These are phyloP conservation scores for Penicillium sp. DNA, from an alignment of 2,329 filamentous ascomycete genomes.

Conservation along the genomic window DNA sequence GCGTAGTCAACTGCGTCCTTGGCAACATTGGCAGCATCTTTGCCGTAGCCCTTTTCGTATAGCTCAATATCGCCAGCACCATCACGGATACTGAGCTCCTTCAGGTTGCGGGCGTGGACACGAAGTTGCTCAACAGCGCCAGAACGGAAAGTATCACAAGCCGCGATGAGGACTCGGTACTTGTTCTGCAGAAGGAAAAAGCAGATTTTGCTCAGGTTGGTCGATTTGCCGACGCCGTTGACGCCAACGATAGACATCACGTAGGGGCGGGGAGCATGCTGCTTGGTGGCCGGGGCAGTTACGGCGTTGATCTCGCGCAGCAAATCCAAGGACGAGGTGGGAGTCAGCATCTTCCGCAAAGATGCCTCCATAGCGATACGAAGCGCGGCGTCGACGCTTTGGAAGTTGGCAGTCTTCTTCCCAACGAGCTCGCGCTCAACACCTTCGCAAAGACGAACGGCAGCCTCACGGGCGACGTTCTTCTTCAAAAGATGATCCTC, in stretches of 20 bases:
- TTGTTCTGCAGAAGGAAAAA: slow-evolving; percentile 98
- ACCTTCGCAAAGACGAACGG: slow-evolving; percentile 81
- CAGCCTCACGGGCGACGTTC: slow-evolving; percentile 93
- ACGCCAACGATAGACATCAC: slow-evolving; percentile 98
- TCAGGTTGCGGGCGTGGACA: slow-evolving; percentile 89
- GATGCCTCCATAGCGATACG: slow-evolving; percentile 86
- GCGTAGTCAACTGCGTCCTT: slow-evolving; percentile 87
- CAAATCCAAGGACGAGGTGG: slow-evolving; percentile 88
- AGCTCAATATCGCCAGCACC: slow-evolving; percentile 76
- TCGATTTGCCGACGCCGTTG: slow-evolving; percentile 97
- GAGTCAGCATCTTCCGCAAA: slow-evolving; percentile 89
- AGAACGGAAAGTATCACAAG: slow-evolving; percentile 94
- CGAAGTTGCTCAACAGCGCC: slow-evolving; percentile 95
- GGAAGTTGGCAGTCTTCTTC: slow-evolving; percentile 86
- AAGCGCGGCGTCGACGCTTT: slow-evolving; percentile 78
- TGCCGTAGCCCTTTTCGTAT: slow-evolving; percentile 96
- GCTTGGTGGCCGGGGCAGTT: slow-evolving; percentile 60
- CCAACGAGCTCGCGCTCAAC: slow-evolving; percentile 87
- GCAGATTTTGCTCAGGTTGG: slow-evolving; percentile 94
- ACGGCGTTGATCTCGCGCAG: slow-evolving; percentile 86
- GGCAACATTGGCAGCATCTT: slow-evolving; percentile 91
- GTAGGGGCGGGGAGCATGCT: slow-evolving; percentile 70
- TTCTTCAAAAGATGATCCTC: slow-evolving; percentile 91
- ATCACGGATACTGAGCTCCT: slow-evolving; percentile 80
- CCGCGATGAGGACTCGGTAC: slow-evolving; percentile 88